Evolutionary conservation across 2,329 filamentous ascomycete genomes (phyloP).

Genomic region (Dactylonectria macrodidyma): DNA sequence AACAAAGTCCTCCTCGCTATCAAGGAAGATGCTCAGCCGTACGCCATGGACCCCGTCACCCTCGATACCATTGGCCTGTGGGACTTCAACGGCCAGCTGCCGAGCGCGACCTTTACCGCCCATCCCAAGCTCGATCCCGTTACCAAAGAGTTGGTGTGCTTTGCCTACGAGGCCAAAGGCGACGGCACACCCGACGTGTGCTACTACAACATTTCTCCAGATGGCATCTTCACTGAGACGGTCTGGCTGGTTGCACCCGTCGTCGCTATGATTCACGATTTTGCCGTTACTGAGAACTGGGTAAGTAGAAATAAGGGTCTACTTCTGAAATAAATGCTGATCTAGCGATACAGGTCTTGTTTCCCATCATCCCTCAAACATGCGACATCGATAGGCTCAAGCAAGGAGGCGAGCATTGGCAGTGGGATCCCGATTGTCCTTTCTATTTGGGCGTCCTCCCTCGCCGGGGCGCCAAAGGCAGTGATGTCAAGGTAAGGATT

Average conservation of each 20-base stretch:
- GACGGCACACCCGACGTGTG: conserved; percentile 9
- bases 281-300: conserved; percentile 24
- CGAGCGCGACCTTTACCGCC: conserved; percentile 7
- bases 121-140: conserved; percentile 10
- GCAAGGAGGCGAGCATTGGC: conserved; percentile 14
- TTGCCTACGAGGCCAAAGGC: conserved; percentile 5
- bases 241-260: conserved; percentile 13
- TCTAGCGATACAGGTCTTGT: background rate
- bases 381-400: conserved; percentile 21
- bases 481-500: conserved; percentile 15
- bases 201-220: conserved; percentile 4
- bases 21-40: conserved; percentile 12
- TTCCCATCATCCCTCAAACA: conserved; percentile 18
- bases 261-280: conserved; percentile 21
- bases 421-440: conserved; percentile 6
- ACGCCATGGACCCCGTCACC: conserved; percentile 6
- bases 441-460: conserved; percentile 16
- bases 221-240: conserved; percentile 3
- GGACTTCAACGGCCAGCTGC: conserved; percentile 21
- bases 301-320: background rate
- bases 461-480: conserved; percentile 8
- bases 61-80: conserved; percentile 17
- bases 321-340: background rate
- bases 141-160: conserved; percentile 2
- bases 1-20: conserved; percentile 11